Percentiles rank a stretch among this genome's conserved stretches.
These are phyloP conservation scores for Xerocomus brunneocitrinus DNA, from an alignment of 768 basidiomycete genomes.

Conservation along the genomic window DNA sequence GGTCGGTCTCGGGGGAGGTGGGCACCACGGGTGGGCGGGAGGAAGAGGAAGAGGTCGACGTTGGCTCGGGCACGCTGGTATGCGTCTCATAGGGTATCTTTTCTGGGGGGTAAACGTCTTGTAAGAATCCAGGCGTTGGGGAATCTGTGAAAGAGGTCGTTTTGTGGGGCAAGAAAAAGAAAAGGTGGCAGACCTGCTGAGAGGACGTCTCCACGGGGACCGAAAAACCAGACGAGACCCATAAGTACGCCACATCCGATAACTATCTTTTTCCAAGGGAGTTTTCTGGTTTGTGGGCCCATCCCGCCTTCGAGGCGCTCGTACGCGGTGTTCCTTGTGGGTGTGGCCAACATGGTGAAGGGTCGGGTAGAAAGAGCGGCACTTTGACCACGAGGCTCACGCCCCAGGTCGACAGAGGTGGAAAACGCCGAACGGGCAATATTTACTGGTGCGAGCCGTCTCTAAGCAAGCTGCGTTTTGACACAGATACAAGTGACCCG, in stretches of 20 bases:
- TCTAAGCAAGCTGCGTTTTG: background rate
- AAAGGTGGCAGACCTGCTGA: constrained; percentile 17
- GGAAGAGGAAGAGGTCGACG: background rate
- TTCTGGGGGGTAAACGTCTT: constrained; percentile 21
- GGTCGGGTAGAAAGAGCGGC: constrained; percentile 3
- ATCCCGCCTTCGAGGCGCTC: constrained; percentile 60
- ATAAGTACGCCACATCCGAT: constrained; percentile 54
- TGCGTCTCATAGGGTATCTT: constrained; percentile 12
- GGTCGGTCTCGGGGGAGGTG: constrained; percentile 66
- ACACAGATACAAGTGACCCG: too few relatives aligned
- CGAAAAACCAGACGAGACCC: constrained; percentile 62
- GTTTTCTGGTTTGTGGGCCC: constrained; percentile 39
- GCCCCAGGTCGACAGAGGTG: constrained; percentile 27
- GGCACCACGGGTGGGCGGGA: constrained; percentile 25
- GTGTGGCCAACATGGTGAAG: constrained; percentile 20
- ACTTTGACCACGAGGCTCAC: constrained; percentile 23
- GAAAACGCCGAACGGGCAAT: constrained; percentile 27
- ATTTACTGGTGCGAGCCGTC: background rate
- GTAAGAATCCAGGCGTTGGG: background rate
- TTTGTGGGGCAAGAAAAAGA: background rate
- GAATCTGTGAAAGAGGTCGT: background rate
- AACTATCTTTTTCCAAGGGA: constrained; percentile 65
- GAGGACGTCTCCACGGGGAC: constrained; percentile 36
- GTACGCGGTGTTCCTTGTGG: constrained; percentile 45
- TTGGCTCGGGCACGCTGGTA: background rate